These are phyloP conservation scores for Allium sativum DNA, from an alignment of 106 monocot genomes.

Conservation along the genomic window DNA sequence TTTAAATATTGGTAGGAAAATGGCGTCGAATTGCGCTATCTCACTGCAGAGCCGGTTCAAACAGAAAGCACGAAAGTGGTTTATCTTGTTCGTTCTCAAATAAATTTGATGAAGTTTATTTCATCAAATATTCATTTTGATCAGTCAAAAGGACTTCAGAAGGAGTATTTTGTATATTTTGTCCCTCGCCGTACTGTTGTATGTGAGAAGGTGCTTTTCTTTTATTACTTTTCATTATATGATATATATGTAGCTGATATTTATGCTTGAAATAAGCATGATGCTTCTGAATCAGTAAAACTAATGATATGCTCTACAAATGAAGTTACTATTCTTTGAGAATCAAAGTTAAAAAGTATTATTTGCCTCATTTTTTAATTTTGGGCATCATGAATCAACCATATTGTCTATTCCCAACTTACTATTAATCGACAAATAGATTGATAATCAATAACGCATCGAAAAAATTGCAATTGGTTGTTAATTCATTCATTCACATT, in stretches of 20 bases:
- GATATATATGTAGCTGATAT: constrained; percentile 1
- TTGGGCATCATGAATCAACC: too few relatives aligned
- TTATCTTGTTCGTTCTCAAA: constrained; percentile 66
- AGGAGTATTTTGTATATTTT: constrained; percentile 88
- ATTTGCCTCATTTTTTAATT: too few relatives aligned
- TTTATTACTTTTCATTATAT: not conserved
- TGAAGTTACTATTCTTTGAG: too few relatives aligned
- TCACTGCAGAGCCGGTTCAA: constrained; percentile 73
- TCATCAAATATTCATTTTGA: constrained; percentile 68
- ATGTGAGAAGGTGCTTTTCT: constrained; percentile 80
- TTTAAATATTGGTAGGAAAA: constrained; percentile 45
- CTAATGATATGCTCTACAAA: too few relatives aligned
- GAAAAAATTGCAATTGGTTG: too few relatives aligned
- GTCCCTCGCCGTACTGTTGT: constrained; percentile 88
- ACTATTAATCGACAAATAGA: too few relatives aligned
- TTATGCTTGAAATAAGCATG: not conserved
- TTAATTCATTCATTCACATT: too few relatives aligned
- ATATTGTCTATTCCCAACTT: too few relatives aligned
- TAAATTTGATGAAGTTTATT: constrained; percentile 71
- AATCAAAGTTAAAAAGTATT: too few relatives aligned
- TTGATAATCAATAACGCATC: too few relatives aligned
- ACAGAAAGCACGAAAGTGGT: constrained; percentile 79
- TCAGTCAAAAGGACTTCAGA: constrained; percentile 70
- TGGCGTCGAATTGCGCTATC: constrained; percentile 65
- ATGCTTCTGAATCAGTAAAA: too few relatives aligned